Evolutionary conservation across 495 filamentous ascomycete species (phyloP), one percentile per base, ranked within the genome.

Genomic region (Oleoguttula mirabilis): DNA sequence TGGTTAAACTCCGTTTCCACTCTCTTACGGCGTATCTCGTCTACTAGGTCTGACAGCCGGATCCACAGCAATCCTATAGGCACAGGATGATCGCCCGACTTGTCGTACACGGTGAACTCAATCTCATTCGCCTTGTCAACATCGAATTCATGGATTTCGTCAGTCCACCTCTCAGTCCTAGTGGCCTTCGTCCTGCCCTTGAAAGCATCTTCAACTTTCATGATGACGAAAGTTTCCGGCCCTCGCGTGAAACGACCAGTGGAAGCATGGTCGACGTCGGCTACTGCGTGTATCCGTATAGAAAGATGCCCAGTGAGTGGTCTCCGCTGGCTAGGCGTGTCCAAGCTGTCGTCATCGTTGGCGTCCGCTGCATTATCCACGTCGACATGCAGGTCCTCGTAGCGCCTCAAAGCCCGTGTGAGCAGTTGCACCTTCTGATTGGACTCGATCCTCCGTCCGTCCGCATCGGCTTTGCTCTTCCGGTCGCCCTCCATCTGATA

Each of bases 61-160:
- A 99, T 73, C 90, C 90, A 99, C 4, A 95, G 69, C 72, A 99
- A 78, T 41, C 82, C 90, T 50, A 99, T 93, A 27, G 90, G 90
- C 33, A 92, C 73, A 2, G 88, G 80, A 51, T 92, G 81, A 44
- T 93, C 86, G 49, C 81, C 79, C 19, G 77, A 72, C 64, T 94
- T 94, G 56, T 99, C 90, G 60, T 96, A 99, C 22, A 96, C 88
- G 0, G 85, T 95, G 32, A 99, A 72, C 58, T 99, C 90, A 39
- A 99, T 82, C 63, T 99, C 90, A 59, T 99, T 95, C 37, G 92
- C 90, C 66, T 95, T 95, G 54, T 99, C 92, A 32, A 96, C 87
- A 47, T 87, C 81, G 43, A 96, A 76, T 34, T 76, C 84, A 58
- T 94, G 90, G 17, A 76, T 70, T 61, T 99, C 90, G 54, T 86